These are phyloP conservation scores for Neurospora cerealis DNA, from an alignment of 495 filamentous ascomycete genomes.

Conservation along the genomic window DNA sequence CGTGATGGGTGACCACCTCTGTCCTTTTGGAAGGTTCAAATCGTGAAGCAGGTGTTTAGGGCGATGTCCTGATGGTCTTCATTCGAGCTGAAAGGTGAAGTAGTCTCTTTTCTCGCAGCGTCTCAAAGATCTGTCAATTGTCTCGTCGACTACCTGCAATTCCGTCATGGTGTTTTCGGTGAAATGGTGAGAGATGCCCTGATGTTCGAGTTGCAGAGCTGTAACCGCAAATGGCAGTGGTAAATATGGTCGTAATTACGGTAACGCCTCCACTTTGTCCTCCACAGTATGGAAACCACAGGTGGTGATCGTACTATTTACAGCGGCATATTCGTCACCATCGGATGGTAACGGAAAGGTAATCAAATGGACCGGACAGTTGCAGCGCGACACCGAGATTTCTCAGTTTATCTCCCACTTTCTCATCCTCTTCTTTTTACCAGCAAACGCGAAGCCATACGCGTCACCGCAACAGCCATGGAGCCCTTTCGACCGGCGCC, in stretches of 20 bases:
- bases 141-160: neutral
- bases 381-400: neutral
- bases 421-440: neutral
- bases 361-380: neutral
- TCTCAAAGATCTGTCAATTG: neutral
- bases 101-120: neutral
- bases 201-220: neutral
- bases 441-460: neutral
- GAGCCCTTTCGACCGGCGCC: neutral
- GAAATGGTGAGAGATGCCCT: neutral
- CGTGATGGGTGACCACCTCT: neutral
- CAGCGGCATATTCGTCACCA: neutral
- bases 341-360: neutral
- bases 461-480: neutral
- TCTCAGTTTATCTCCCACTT: neutral
- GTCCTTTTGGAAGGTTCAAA: neutral
- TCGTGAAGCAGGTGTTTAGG: neutral
- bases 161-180: neutral
- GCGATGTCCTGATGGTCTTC: neutral
- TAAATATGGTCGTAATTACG: neutral
- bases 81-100: neutral
- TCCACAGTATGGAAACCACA: neutral
- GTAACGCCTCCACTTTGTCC: neutral
- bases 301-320: neutral
- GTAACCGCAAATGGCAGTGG: neutral